Percentiles rank a stretch among this genome's conserved stretches.
phyloP scores from a whole-genome alignment of 352 stramenopile genomes.

The Phytophthora cryptogea region DNA sequence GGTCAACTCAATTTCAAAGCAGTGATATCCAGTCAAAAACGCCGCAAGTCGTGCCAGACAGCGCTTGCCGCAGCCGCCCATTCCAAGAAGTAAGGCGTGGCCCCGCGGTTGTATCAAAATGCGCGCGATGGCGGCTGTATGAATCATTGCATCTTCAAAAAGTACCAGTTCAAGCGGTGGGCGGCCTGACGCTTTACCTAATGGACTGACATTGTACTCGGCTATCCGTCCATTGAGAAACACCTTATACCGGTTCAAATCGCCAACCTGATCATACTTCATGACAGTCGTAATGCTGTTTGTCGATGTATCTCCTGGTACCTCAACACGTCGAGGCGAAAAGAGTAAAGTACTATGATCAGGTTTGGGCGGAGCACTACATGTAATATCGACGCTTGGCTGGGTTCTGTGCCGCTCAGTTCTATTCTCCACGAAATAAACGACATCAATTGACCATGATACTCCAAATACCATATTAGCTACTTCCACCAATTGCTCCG shows the following conservation, averaged over 20 bases:
- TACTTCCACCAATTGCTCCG: constrained; percentile 74
- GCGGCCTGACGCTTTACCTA: neutral
- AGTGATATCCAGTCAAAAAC: constrained; percentile 74
- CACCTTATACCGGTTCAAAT: constrained; percentile 65
- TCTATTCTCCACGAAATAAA: constrained; percentile 31
- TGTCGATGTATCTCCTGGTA: neutral
- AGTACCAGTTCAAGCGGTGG: constrained; percentile 65
- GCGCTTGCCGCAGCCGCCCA: constrained; percentile 86
- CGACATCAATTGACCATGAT: constrained; percentile 53
- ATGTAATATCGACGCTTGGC: neutral
- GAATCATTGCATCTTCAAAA: constrained; percentile 84
- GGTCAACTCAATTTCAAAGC: constrained; percentile 84
- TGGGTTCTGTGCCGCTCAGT: constrained; percentile 5
- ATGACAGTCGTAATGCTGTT: constrained; percentile 1
- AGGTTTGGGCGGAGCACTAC: constrained; percentile 10
- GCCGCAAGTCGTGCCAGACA: constrained; percentile 76
- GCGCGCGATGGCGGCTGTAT: constrained; percentile 82
- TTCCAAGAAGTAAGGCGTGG: constrained; percentile 87
- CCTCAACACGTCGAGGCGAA: constrained; percentile 19
- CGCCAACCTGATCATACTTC: constrained; percentile 70
- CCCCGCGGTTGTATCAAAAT: constrained; percentile 87
- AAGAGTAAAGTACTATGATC: constrained; percentile 26
- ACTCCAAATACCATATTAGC: constrained; percentile 66
- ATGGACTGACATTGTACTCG: constrained; percentile 43
- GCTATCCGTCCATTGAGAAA: constrained; percentile 54